phyloP scores from a whole-genome alignment of 768 basidiomycete species.

The Aureoboletus auriporus region DNA sequence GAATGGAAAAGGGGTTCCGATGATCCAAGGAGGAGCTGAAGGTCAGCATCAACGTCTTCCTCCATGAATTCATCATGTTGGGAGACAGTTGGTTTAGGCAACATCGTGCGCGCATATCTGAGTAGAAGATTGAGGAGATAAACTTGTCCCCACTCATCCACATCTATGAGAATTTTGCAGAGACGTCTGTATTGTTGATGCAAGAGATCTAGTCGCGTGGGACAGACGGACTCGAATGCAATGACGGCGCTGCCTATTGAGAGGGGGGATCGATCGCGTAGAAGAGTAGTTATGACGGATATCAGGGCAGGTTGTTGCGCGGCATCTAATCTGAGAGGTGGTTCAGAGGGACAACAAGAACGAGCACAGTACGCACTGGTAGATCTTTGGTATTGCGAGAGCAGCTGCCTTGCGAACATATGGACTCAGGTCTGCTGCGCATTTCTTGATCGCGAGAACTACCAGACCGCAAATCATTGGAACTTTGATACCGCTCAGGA shows the following conservation, averaged over 20 bases:
- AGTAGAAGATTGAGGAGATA: slow-evolving; percentile 72
- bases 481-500: slow-evolving; percentile 88
- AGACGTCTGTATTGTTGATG: slow-evolving; percentile 86
- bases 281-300: slow-evolving; percentile 57
- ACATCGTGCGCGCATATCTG: slow-evolving; percentile 82
- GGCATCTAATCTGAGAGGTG: slow-evolving; percentile 58
- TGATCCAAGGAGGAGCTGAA: slow-evolving; percentile 67
- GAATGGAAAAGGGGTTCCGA: slow-evolving; percentile 80
- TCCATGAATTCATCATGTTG: slow-evolving; percentile 28
- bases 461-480: slow-evolving; percentile 85
- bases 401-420: slow-evolving; percentile 94
- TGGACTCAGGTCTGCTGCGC: slow-evolving; percentile 86
- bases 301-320: slow-evolving; percentile 70
- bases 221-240: slow-evolving; percentile 86
- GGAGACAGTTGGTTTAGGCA: slow-evolving; percentile 53
- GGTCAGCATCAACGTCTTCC: slow-evolving; percentile 75
- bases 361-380: slow-evolving; percentile 49
- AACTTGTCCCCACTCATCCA: slow-evolving; percentile 96
- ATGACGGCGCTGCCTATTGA: slow-evolving; percentile 82
- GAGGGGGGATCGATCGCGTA: slow-evolving; percentile 77
- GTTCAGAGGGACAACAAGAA: background rate
- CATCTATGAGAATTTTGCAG: slow-evolving; percentile 80
- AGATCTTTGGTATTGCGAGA: slow-evolving; percentile 82
- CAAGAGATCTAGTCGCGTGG: slow-evolving; percentile 79
- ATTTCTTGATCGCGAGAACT: slow-evolving; percentile 86